Evolutionary conservation across 306 rosid genomes (phyloP), one percentile per base, ranked within the genome.

Genomic region (Lagenaria siceraria): DNA sequence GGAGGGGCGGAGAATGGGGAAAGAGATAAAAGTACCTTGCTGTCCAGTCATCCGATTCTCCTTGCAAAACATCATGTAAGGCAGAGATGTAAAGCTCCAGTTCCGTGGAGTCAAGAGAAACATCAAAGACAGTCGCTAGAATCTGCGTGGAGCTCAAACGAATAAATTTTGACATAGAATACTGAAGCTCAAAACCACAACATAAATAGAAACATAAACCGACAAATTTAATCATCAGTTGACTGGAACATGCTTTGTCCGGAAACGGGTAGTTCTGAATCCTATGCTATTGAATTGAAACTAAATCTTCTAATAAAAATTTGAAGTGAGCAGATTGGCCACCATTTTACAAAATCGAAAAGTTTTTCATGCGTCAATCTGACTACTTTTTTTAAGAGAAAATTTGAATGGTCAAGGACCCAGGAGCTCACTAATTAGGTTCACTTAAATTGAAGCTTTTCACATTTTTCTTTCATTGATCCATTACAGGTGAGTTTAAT

Each of bases 1-100:
- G 51, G 38, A 36, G 35, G 76, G 14, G 59, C 64, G 7, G 8
- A 10, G 33, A 35, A 36, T n/a, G 49, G 49, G 52, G 51, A 54
- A 24, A 52, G 62, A 58, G 77, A 56, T 53, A 38, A 49, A 78
- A 77, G 76, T 90, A 95, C 98, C 97, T 88, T 31, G 91, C 85
- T 13, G 78, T 75, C 80, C 82, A 83, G 53, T 79, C 81, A 35
- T 90, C 90, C 74, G 80, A 84, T 78, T 84, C 90, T 53, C 89
- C 97, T 62, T 78, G 80, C 88, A 95, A 75, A 77, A 89, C 91
- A 75, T 95, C 97, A 79, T 83, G 84, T 71, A 92, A 90, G 79
- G 89, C 92, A 76, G 92, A 87, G 69, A 79, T 90, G 85, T 89
- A 90, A 78, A 72, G 71, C 78, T 92, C 97, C 78, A 84, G 83